Evolutionary conservation across 2,329 filamentous ascomycete genomes (phyloP).

Genomic region (Sodiomyces alkalinus): DNA sequence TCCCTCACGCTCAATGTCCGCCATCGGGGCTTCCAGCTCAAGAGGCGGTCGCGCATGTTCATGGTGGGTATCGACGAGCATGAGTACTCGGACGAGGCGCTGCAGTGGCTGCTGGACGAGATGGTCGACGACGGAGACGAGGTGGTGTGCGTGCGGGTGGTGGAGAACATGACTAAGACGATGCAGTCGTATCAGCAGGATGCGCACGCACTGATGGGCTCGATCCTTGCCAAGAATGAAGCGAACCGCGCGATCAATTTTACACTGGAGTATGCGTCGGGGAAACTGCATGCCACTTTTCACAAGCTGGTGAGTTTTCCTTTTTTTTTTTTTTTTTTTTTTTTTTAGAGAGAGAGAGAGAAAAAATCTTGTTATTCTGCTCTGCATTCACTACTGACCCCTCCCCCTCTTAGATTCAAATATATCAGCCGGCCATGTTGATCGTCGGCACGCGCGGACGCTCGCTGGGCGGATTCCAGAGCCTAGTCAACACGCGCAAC

Average conservation of each 20-base stretch:
- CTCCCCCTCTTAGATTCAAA: slow-evolving; percentile 49
- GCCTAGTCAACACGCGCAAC: slow-evolving; percentile 60
- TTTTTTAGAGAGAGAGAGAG: too few relatives aligned
- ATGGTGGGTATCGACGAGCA: slow-evolving; percentile 86
- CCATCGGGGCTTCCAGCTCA: slow-evolving; percentile 72
- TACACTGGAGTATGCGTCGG: slow-evolving; percentile 73
- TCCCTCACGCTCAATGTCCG: slow-evolving; percentile 74
- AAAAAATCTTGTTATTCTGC: background rate
- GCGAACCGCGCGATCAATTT: slow-evolving; percentile 73
- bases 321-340: background rate
- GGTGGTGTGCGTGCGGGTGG: slow-evolving; percentile 75
- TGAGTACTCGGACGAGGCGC: slow-evolving; percentile 78
- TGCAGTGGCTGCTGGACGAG: slow-evolving; percentile 86
- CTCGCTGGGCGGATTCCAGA: slow-evolving; percentile 73
- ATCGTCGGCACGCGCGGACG: slow-evolving; percentile 81
- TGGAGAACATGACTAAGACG: slow-evolving; percentile 53
- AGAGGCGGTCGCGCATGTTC: slow-evolving; percentile 71
- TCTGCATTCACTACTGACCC: background rate
- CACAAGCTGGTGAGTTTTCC: slow-evolving; percentile 58
- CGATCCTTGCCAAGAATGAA: slow-evolving; percentile 63
- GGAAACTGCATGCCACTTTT: slow-evolving; percentile 81
- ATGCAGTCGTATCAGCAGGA: slow-evolving; percentile 48
- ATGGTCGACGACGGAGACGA: slow-evolving; percentile 89
- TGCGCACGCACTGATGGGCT: slow-evolving; percentile 57
- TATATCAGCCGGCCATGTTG: slow-evolving; percentile 82